A percentile compares a stretch with the other conserved stretches of the same genome.
Evolutionary conservation across 2,329 filamentous ascomycete species (phyloP).

Genomic region (Domatiomyces globalis): DNA sequence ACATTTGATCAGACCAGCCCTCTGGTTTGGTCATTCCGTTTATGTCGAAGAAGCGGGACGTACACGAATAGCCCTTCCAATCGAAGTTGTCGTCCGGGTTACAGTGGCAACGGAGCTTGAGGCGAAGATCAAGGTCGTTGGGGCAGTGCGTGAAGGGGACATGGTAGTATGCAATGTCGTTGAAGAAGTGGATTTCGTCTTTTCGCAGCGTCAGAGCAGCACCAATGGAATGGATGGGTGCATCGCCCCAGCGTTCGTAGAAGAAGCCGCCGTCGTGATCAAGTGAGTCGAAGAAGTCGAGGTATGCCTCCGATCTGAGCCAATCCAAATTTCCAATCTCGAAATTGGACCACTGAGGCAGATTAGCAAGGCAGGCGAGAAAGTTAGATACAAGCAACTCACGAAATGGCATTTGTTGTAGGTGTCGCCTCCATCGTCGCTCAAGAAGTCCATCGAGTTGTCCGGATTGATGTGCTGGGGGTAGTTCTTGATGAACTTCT

Average conservation of each 20-base stretch:
- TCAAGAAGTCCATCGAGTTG: slow-evolving; percentile 84
- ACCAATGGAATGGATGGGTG: slow-evolving; percentile 94
- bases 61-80: slow-evolving; percentile 97
- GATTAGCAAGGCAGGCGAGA: slow-evolving; percentile 3
- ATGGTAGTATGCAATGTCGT: slow-evolving; percentile 97
- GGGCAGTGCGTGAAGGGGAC: slow-evolving; percentile 97
- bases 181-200: slow-evolving; percentile 94
- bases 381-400: slow-evolving; percentile 27
- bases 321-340: slow-evolving; percentile 90
- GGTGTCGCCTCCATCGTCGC: slow-evolving; percentile 75
- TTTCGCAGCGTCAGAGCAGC: slow-evolving; percentile 77
- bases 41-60: slow-evolving; percentile 69
- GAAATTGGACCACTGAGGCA: slow-evolving; percentile 84
- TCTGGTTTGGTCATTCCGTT: slow-evolving; percentile 70
- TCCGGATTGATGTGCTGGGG: slow-evolving; percentile 73
- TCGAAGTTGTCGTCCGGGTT: slow-evolving; percentile 97
- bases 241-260: slow-evolving; percentile 97
- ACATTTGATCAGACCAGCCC: slow-evolving; percentile 61
- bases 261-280: slow-evolving; percentile 94
- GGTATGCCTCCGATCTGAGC: slow-evolving; percentile 77
- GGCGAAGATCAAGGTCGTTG: slow-evolving; percentile 67
- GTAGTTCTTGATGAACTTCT: slow-evolving; percentile 82
- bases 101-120: slow-evolving; percentile 84
- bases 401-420: slow-evolving; percentile 98
- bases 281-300: slow-evolving; percentile 78